Evolutionary conservation across 257 asterid genomes (phyloP).

Genomic region (Fraxinus cuspidata): DNA sequence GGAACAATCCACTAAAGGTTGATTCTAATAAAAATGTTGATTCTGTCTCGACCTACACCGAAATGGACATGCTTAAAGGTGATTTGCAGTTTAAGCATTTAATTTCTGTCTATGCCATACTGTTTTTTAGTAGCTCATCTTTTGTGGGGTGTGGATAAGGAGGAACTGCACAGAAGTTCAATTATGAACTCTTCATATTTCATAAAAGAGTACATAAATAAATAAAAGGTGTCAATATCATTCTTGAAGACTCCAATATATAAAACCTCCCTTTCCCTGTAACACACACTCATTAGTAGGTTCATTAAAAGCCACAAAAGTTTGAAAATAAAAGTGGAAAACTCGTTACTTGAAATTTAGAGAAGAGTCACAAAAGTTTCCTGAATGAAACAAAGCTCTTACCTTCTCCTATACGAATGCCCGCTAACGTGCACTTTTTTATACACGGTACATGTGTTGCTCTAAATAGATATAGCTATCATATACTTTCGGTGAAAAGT

Average conservation of each 20-base stretch:
- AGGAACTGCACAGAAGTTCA: background rate
- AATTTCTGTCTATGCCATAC: background rate
- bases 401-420: background rate
- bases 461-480: too few relatives aligned
- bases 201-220: background rate
- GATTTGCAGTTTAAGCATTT: constrained; percentile 20
- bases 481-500: too few relatives aligned
- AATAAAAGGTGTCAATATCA: background rate
- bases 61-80: constrained; percentile 75
- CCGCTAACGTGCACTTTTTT: too few relatives aligned
- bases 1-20: constrained; percentile 52
- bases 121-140: background rate
- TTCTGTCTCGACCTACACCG: constrained; percentile 40
- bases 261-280: background rate
- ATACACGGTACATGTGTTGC: too few relatives aligned
- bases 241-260: background rate
- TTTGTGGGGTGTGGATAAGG: background rate
- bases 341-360: too few relatives aligned
- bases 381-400: background rate
- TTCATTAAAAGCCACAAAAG: background rate
- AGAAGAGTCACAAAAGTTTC: background rate
- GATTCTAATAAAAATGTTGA: constrained; percentile 41
- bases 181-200: background rate
- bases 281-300: background rate
- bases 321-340: background rate